Conservation (phyloP, 2,329 filamentous ascomycete species). For the Aspergillus terreus region DNA sequence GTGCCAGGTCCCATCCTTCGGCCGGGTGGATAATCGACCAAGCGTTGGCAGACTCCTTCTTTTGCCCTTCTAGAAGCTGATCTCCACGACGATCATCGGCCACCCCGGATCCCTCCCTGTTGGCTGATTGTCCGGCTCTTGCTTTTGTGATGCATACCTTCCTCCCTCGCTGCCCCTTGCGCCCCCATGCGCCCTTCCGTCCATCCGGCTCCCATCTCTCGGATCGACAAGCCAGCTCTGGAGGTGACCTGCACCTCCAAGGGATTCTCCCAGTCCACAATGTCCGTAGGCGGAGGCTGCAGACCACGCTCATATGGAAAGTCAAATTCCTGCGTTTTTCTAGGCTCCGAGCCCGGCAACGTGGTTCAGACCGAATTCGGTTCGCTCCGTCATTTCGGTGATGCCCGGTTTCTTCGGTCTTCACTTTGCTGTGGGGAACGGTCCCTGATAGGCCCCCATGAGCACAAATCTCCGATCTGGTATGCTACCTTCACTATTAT, state of each 20-base stretch:
- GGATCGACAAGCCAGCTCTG: background rate
- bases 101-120: background rate
- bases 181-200: background rate
- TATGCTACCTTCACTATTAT: too few relatives aligned
- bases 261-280: background rate
- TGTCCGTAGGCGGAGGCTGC: background rate
- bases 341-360: background rate
- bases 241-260: background rate
- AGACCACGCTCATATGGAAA: background rate
- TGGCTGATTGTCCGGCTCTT: too few relatives aligned
- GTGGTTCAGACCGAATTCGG: background rate
- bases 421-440: background rate
- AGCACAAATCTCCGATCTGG: too few relatives aligned
- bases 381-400: background rate
- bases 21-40: background rate
- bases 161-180: background rate
- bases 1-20: background rate
- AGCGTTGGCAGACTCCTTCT: background rate
- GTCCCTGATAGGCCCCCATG: too few relatives aligned
- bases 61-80: background rate
- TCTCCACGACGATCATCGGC: background rate
- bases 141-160: too few relatives aligned
- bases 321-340: background rate
- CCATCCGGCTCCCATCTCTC: background rate
- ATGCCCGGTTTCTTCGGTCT: background rate